Evolutionary conservation across 208 protist species (phyloP), one percentile per base, ranked within the genome.

Genomic region (Acanthamoeba royreba): DNA sequence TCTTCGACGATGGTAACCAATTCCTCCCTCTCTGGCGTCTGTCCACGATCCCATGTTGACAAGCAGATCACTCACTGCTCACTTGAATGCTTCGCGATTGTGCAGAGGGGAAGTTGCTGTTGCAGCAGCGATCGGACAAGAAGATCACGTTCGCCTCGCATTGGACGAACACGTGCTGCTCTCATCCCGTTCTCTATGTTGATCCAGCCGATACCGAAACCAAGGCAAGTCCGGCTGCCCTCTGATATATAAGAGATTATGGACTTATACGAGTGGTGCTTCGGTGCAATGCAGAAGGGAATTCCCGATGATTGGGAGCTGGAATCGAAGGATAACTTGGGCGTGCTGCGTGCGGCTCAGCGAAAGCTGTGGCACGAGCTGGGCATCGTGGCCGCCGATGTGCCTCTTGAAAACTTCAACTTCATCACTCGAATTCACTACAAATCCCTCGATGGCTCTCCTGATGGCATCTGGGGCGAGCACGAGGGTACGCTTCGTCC

Each of bases 81-180:
- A 91, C 4, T 11, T 8, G 42, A 19, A 83, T 7, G 69, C 13
- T n/a, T 96, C 95, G 55, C 86, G 92, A 52, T 92, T 98, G 17
- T 97, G 98, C 53, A 74, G 63, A 96, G 17, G 92, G 95, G 46
- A 66, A 97, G 83, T 91, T 98, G 13, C 66, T 98, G 11, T 83
- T 98, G 8, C 97, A 98, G 89, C 96, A 97, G 92, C 95, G 98
- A 28, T 94, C 98, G 25, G 33, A 46, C 13, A 94, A 97, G 58
- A 98, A 98, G 95, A 97, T 98, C 43, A 98, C 97, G 9, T 98
- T 98, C 77, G 97, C 98, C 15, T 69, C 81, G 38, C 66, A 93
- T 28, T 98, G 96, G 97, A 98, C 98, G 22, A 98, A 98, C 94
- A 98, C 98, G 13, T 98, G 97, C 90, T 98, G 98, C 92, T 96